Evolutionary conservation across 768 basidiomycete species (phyloP).

Genomic region (Lentinula edodes): DNA sequence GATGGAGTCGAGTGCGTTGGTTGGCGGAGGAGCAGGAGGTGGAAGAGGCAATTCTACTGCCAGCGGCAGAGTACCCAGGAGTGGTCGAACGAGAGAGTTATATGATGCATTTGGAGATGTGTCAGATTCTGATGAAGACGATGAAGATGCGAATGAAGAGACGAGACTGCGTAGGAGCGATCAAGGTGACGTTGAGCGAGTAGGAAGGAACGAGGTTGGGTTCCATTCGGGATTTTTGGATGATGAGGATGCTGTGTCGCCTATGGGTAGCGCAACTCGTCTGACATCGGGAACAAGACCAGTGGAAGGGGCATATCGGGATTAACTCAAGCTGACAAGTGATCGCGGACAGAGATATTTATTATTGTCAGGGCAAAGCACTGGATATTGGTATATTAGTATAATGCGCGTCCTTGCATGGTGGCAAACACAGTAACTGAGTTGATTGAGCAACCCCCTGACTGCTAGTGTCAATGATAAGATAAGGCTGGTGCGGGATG

Average conservation of each 20-base stretch:
- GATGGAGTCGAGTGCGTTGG: not conserved
- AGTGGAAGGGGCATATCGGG: not conserved
- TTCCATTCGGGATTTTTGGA: constrained; percentile 83
- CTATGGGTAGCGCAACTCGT: not conserved
- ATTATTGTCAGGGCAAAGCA: not conserved
- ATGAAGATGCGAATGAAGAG: constrained; percentile 74
- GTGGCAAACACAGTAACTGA: not conserved
- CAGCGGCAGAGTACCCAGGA: constrained; percentile 23
- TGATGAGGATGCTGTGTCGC: constrained; percentile 50
- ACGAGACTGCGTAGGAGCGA: constrained; percentile 48
- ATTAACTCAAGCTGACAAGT: not conserved
- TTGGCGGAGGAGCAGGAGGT: not conserved
- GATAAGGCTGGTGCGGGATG: no score
- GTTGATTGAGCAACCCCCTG: no score
- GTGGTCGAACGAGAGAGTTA: constrained; percentile 70
- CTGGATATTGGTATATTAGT: not conserved
- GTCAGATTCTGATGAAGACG: constrained; percentile 69
- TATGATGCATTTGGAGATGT: constrained; percentile 96
- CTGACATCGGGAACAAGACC: not conserved
- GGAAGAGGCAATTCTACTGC: not conserved
- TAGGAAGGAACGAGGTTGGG: constrained; percentile 34
- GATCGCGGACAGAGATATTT: not conserved
- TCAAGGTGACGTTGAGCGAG: not conserved
- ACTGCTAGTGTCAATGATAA: no score
- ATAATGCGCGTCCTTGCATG: no score